Percentiles rank a stretch among this genome's conserved stretches.
Evolutionary conservation across 306 rosid genomes (phyloP).

Genomic region (Trichosanthes truncata): DNA sequence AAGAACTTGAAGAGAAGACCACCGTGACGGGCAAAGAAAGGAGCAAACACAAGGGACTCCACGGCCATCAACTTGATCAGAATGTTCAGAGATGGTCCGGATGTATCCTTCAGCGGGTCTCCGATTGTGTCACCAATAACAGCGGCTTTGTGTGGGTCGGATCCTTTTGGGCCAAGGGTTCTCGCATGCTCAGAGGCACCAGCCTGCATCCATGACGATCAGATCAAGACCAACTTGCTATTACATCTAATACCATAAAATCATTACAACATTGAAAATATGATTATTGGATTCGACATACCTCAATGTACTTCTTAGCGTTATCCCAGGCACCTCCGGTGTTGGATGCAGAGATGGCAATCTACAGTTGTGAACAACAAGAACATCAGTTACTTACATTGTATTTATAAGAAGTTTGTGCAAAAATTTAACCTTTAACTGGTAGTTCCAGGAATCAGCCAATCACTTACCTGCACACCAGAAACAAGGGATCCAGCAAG

Average conservation of each 20-base stretch:
- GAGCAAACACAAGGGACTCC: conserved; percentile 90
- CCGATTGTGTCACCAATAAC: conserved; percentile 98
- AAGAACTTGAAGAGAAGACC: conserved; percentile 85
- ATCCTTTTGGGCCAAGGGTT: conserved; percentile 89
- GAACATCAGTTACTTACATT: conserved; percentile 9
- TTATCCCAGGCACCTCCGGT: conserved; percentile 99
- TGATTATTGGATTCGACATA: neutral
- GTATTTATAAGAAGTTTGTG: neutral
- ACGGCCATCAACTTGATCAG: conserved; percentile 97
- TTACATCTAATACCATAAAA: neutral
- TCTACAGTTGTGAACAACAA: conserved; percentile 18
- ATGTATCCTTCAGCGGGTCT: conserved; percentile 92
- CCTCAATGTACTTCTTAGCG: conserved; percentile 97
- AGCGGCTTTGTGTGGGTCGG: conserved; percentile 87
- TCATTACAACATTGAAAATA: neutral
- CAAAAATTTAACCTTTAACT: neutral
- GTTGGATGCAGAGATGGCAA: conserved; percentile 98
- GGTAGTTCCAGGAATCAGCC: neutral
- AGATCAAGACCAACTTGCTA: neutral
- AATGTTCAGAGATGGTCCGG: conserved; percentile 96
- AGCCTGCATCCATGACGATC: conserved; percentile 32
- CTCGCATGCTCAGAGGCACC: conserved; percentile 88
- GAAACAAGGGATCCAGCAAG: conserved; percentile 93
- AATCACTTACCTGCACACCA: conserved; percentile 65
- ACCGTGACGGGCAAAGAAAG: conserved; percentile 92